A percentile compares a stretch with the other conserved stretches of the same genome.
These are phyloP conservation scores for Apiospora kogelbergensis DNA, from an alignment of 2,329 filamentous ascomycete genomes.

Conservation along the genomic window DNA sequence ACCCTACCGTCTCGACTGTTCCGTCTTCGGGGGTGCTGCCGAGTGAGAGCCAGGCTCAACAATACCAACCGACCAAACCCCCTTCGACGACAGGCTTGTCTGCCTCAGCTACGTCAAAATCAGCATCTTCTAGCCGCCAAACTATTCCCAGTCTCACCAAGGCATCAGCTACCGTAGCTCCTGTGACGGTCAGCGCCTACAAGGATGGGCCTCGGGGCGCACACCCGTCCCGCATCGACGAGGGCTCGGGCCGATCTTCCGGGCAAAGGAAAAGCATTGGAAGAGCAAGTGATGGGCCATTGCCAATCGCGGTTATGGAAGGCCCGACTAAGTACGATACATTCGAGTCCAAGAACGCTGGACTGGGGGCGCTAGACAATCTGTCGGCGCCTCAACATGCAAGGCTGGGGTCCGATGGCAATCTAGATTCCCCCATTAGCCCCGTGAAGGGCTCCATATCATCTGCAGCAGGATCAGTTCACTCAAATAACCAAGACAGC, in stretches of 20 bases:
- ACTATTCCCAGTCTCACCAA: constrained; percentile 34
- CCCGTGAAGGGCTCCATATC: constrained; percentile 36
- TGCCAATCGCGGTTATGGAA: constrained; percentile 35
- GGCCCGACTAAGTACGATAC: constrained; percentile 40
- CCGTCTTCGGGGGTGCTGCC: constrained; percentile 36
- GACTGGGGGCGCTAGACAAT: constrained; percentile 30
- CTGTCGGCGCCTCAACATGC: constrained; percentile 20
- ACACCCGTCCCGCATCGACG: constrained; percentile 39
- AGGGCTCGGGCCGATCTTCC: constrained; percentile 38
- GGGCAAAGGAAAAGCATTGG: constrained; percentile 40
- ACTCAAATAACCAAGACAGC: constrained; percentile 34
- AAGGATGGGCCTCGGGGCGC: constrained; percentile 45
- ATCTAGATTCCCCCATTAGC: constrained; percentile 43
- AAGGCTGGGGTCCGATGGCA: constrained; percentile 44
- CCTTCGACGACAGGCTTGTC: constrained; percentile 49
- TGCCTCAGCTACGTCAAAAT: constrained; percentile 37
- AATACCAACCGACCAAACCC: constrained; percentile 44
- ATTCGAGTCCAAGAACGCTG: constrained; percentile 25
- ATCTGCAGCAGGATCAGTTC: constrained; percentile 26
- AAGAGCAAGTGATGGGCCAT: constrained; percentile 39
- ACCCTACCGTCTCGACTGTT: constrained; percentile 33
- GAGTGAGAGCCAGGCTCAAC: constrained; percentile 42
- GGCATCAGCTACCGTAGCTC: constrained; percentile 43
- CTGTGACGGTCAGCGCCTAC: constrained; percentile 49
- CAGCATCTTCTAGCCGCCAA: constrained; percentile 35